These are phyloP conservation scores for Ceratorhiza oryzae-sativae DNA, from an alignment of 1,284 basidiomycete species.

Conservation along the genomic window DNA sequence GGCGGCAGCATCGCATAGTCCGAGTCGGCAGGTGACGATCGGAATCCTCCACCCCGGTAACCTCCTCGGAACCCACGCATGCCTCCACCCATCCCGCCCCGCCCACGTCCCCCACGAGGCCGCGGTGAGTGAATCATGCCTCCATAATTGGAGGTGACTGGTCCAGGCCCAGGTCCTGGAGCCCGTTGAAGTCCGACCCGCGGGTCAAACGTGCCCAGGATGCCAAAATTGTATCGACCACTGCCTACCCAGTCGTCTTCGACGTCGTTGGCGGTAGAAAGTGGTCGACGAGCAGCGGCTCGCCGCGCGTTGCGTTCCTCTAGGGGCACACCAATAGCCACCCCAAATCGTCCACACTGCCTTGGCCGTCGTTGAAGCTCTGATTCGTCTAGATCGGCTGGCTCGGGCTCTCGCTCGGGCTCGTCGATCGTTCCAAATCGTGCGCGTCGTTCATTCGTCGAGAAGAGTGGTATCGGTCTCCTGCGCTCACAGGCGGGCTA, in stretches of 20 bases:
- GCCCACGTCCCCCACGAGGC: conserved; percentile 14
- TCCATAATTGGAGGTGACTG: neutral
- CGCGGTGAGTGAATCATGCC: conserved; percentile 15
- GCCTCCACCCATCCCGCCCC: conserved; percentile 8
- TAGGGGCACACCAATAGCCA: conserved; percentile 23
- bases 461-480: conserved; percentile 10
- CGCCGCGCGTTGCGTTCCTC: conserved; percentile 18
- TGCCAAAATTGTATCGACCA: conserved; percentile 27
- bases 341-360: conserved; percentile 17
- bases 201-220: conserved; percentile 10
- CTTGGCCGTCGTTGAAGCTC: neutral
- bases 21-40: conserved; percentile 15
- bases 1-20: conserved; percentile 22
- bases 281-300: conserved; percentile 5
- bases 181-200: conserved; percentile 3
- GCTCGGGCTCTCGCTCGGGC: neutral
- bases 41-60: neutral
- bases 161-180: neutral
- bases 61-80: neutral
- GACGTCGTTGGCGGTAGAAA: conserved; percentile 14
- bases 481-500: conserved; percentile 10
- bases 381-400: neutral
- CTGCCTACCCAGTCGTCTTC: conserved; percentile 31
- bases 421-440: conserved; percentile 17
- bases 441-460: neutral